Base-by-base conservation (phyloP, 2,329 filamentous ascomycete genomes). In the Diaporthe sp. region DNA sequence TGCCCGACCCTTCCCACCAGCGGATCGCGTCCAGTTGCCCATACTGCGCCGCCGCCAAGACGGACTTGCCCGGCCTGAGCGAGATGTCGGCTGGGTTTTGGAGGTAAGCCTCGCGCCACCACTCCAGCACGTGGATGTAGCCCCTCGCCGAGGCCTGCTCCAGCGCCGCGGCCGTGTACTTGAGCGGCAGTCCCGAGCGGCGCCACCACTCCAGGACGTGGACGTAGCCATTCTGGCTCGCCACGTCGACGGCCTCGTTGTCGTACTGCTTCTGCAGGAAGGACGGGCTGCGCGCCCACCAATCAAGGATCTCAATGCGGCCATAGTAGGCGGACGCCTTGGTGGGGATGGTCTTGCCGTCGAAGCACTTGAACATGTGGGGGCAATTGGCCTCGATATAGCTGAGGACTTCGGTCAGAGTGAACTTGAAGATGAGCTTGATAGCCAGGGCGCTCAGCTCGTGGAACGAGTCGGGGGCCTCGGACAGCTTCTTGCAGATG, bases 381-480 rank as follows among this genome's bases (percentile, higher is more conserved):
- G 89, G 89, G 15, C 90, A 88, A 79, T 92, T 92, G 60, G 86
- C 85, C 77, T 92, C 91, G 78, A 92, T 85, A 79, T 90, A 95
- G 2, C 91, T 90, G 47, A 98, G 90, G 4, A 98, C 91, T 17
- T 94, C 91, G 22, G 93, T 94, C 79, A 96, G 92, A 57, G 93
- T 94, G 82, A 98, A 98, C 78, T 97, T 95, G 86, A 98, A 95
- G 79, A 98, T 95, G 55, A 98, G 90, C 81, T 96, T 95, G 77
- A 97, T 94, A 51, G 94, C 94, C 1, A 97, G 88, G 3, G 93
- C 93, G 0, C 95, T 97, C 17, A 98, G 88, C 78, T 93, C 88
- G 78, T 87, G 86, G 78, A 95, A 93, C 37, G 91, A 91, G 47
- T 93, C 91, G 0, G 94, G 92, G 25, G 94, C 93, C 51, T 91